These are phyloP conservation scores for Grosmannia penicillata DNA, from an alignment of 2,329 filamentous ascomycete genomes.

Conservation along the genomic window DNA sequence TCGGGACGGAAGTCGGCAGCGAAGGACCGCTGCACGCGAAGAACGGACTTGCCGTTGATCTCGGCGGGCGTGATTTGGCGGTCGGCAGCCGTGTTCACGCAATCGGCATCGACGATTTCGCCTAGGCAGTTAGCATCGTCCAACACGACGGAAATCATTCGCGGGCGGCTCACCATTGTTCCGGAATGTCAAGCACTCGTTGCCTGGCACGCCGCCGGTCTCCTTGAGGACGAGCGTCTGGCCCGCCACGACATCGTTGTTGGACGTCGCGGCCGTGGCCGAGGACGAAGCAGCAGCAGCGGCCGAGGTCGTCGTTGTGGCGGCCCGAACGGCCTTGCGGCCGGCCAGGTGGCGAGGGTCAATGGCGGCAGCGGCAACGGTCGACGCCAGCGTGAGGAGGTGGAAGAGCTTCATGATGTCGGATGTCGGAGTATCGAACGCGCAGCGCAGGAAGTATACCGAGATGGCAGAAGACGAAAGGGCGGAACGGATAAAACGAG, in stretches of 20 bases:
- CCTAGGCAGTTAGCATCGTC: conserved; percentile 12
- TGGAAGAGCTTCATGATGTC: conserved; percentile 13
- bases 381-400: conserved; percentile 10
- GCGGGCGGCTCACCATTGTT: conserved; percentile 19
- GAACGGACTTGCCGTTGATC: conserved; percentile 16
- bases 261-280: not conserved
- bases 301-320: not conserved
- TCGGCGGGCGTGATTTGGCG: conserved; percentile 24
- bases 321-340: not conserved
- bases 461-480: no score
- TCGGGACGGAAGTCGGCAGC: conserved; percentile 22
- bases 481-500: no score
- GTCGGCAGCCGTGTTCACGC: conserved; percentile 18
- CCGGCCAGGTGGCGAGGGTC: conserved; percentile 5
- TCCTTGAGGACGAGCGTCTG: conserved; percentile 23
- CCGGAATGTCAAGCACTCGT: conserved; percentile 24
- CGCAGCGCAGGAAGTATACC: no score
- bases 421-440: no score
- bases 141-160: not conserved
- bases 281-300: not conserved
- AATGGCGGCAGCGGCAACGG: conserved; percentile 10
- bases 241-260: conserved; percentile 1
- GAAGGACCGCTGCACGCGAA: conserved; percentile 22
- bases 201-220: conserved; percentile 20
- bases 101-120: conserved; percentile 22